Evolutionary conservation across 2,329 filamentous ascomycete species (phyloP).

Genomic region (Xylaria sp.): DNA sequence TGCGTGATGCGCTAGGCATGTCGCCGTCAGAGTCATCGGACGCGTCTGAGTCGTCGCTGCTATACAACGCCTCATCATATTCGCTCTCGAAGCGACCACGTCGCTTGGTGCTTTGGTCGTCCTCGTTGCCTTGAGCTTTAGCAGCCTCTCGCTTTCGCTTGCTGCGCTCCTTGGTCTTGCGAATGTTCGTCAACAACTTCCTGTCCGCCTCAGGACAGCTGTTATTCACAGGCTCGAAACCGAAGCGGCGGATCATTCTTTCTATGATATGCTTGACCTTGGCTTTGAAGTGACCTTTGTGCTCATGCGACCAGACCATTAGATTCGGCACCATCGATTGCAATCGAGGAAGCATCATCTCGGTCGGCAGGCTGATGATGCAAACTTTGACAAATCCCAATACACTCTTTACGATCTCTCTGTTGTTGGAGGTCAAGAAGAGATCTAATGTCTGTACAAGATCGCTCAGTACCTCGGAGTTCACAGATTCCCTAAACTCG

Average conservation of each 20-base stretch:
- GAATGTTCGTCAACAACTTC: constrained; percentile 92
- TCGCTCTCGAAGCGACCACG: constrained; percentile 84
- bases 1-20: constrained; percentile 55
- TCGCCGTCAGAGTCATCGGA: constrained; percentile 73
- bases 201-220: constrained; percentile 85
- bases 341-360: constrained; percentile 81
- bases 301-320: constrained; percentile 96
- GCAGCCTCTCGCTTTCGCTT: constrained; percentile 86
- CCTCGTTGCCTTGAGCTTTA: constrained; percentile 66
- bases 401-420: constrained; percentile 94
- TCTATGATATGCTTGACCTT: constrained; percentile 99
- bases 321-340: constrained; percentile 84
- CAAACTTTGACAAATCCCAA: constrained; percentile 97
- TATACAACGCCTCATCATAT: constrained; percentile 96
- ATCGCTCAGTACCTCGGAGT: constrained; percentile 77
- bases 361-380: constrained; percentile 82
- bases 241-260: constrained; percentile 90
- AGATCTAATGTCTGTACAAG: constrained; percentile 95
- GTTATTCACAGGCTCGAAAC: constrained; percentile 80
- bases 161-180: constrained; percentile 89
- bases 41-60: constrained; percentile 73
- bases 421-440: constrained; percentile 95
- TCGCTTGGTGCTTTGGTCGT: constrained; percentile 60
- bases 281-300: constrained; percentile 95
- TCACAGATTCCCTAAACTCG: constrained; percentile 81